These are phyloP conservation scores for Penicillium parvum DNA, from an alignment of 495 filamentous ascomycete genomes.

Conservation along the genomic window DNA sequence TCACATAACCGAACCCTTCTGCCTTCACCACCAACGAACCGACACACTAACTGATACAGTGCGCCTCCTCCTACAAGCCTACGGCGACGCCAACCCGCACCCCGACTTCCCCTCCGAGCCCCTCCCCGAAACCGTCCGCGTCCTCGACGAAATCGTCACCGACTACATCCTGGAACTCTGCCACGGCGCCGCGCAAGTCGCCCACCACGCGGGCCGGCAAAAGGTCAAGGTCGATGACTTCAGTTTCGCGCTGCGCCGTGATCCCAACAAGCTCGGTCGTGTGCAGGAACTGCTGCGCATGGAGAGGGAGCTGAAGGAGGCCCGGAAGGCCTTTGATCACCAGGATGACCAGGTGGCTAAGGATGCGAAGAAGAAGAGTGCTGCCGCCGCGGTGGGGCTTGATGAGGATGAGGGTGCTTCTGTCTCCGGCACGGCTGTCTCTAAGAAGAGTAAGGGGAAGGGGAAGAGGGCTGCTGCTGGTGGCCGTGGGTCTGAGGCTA, in stretches of 20 bases:
- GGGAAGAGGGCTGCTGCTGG: constrained; percentile 32
- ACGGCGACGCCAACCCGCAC: constrained; percentile 63
- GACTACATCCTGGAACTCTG: constrained; percentile 86
- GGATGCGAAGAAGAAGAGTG: constrained; percentile 38
- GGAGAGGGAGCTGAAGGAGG: constrained; percentile 72
- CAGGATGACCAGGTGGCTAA: constrained; percentile 48
- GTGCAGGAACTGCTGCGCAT: constrained; percentile 81
- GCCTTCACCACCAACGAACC: not conserved
- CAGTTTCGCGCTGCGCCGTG: constrained; percentile 82
- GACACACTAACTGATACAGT: constrained; percentile 45
- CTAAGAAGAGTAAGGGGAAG: constrained; percentile 41
- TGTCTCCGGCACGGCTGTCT: constrained; percentile 17
- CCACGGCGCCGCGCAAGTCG: constrained; percentile 79
- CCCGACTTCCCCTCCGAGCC: constrained; percentile 48
- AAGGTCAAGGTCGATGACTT: constrained; percentile 99
- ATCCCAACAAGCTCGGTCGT: constrained; percentile 80
- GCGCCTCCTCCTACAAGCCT: constrained; percentile 75
- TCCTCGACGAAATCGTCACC: constrained; percentile 90
- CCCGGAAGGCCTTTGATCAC: constrained; percentile 64
- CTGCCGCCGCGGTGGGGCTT: constrained; percentile 5
- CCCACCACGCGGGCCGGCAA: constrained; percentile 75
- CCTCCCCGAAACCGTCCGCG: constrained; percentile 74
- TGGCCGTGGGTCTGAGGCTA: constrained; percentile 39
- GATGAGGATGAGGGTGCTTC: constrained; percentile 15
- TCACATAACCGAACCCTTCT: not conserved